Conservation (phyloP, 805 yeast species). For the Torulaspora microellipsoides region DNA sequence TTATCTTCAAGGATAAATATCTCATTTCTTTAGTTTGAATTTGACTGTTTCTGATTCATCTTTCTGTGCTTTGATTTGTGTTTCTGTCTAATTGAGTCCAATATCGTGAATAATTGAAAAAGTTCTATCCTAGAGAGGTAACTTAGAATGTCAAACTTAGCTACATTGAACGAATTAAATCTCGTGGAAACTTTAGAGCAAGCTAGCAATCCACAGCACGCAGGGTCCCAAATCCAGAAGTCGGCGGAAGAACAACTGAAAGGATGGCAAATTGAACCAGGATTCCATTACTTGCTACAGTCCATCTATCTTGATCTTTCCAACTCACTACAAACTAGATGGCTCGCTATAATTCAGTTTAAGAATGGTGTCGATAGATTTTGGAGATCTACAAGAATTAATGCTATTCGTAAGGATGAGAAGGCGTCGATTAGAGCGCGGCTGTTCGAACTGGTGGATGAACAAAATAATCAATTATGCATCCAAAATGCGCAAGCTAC, state of each 20-base stretch:
- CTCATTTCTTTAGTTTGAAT: no score
- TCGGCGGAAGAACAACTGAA: slow-evolving; percentile 67
- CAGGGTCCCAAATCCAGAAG: slow-evolving; percentile 44
- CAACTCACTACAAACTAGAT: slow-evolving; percentile 61
- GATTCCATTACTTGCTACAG: slow-evolving; percentile 55
- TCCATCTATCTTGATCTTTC: slow-evolving; percentile 56
- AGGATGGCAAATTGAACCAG: slow-evolving; percentile 61
- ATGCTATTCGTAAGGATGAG: slow-evolving; percentile 59
- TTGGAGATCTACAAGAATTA: slow-evolving; percentile 70
- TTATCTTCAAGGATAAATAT: no score
- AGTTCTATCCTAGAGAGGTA: not conserved
- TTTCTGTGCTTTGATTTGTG: no score
- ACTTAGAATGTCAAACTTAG: slow-evolving; percentile 5
- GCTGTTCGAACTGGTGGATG: slow-evolving; percentile 56
- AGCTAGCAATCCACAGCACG: slow-evolving; percentile 50
- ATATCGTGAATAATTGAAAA: no score
- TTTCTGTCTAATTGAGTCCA: no score
- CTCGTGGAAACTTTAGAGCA: slow-evolving; percentile 41
- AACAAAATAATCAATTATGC: slow-evolving; percentile 67
- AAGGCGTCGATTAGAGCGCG: slow-evolving; percentile 57
- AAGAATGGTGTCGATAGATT: slow-evolving; percentile 82
- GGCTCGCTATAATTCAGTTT: slow-evolving; percentile 83
- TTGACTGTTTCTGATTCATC: no score
- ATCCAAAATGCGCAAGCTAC: slow-evolving; percentile 83
- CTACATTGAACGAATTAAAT: slow-evolving; percentile 25